Evolutionary conservation across 208 protist species (phyloP).

Genomic region (Entamoeba invadens): DNA sequence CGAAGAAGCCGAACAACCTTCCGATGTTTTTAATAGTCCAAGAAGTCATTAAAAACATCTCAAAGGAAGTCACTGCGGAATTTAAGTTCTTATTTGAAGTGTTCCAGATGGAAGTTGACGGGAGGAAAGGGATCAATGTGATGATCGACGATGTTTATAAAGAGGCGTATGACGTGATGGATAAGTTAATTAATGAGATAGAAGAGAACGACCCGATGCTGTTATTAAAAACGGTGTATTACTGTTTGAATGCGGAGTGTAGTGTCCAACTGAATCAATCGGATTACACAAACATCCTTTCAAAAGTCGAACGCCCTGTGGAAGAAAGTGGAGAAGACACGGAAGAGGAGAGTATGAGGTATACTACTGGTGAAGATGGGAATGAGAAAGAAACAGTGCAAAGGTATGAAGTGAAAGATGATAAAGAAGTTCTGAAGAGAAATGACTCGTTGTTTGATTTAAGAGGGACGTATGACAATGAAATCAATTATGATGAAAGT

Average conservation of each 20-base stretch:
- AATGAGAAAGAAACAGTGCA: no score
- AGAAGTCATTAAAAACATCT: not conserved
- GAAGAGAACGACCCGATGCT: not conserved
- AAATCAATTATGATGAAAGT: no score
- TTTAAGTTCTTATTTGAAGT: not conserved
- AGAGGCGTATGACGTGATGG: not conserved
- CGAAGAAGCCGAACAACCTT: not conserved
- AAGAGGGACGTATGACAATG: not conserved
- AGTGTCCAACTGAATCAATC: not conserved
- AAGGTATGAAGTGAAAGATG: no score
- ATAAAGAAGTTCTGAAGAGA: not conserved
- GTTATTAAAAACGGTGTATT: not conserved
- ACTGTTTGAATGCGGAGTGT: not conserved
- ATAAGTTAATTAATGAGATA: not conserved
- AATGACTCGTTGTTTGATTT: not conserved
- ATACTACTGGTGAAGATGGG: no score
- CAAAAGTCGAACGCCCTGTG: not conserved
- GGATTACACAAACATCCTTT: not conserved
- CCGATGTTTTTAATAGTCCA: not conserved
- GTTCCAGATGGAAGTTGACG: not conserved
- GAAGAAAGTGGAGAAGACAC: no score
- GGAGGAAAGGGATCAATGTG: not conserved
- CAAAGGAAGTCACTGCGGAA: not conserved
- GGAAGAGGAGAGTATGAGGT: no score
- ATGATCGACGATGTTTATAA: not conserved